Base-by-base conservation (phyloP, 2,329 filamentous ascomycete genomes). In the Diaporthe humulicola region DNA sequence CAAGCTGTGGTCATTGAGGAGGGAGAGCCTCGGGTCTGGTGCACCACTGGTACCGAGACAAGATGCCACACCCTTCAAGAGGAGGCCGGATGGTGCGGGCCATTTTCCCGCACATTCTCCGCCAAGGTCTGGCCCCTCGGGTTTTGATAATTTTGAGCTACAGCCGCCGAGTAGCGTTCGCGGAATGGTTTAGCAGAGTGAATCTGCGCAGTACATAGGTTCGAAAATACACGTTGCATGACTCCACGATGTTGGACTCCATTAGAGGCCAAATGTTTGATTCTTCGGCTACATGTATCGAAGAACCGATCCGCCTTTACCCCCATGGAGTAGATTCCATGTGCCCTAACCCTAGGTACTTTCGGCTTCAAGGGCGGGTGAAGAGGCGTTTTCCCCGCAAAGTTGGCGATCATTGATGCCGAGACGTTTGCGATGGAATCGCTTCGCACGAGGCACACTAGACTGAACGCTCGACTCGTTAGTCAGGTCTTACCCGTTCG, bases 1-100 rank as follows among this genome's bases (percentile, higher is more conserved):
- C 66, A 77, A 78, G 61, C 74, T 80, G 22, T 74, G 73, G 69
- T 33, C 48, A 42, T 67, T 72, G 3, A 69, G 69, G 45, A 64
- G 60, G 22, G 48, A 61, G 12, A 64, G 72, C 10, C 42, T 76
- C 10, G 69, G 67, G 2, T 52, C 57, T 19, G 19, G 14, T 15
- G 40, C 50, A 19, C 38, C 58, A 1, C 36, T 70, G 17, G 58
- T n/a, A 42, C 48, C 57, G 1, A 38, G 38, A 19, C 57, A 22
- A 7, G 30, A 36, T 48, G 42, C 40, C 25, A 60, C 38, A 28
- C 48, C 19, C 25, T 36, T 33, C 38, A 71, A 66, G 57, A 42
- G 28, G 2, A 40, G 64, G n/a, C 50, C 36, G 3, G 74, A 75
- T n/a, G 71, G 70, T 25, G 57, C 17, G 17, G 60, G 60, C 17